phyloP scores from a whole-genome alignment of 768 basidiomycete species.

The Cubamyces lactineus region DNA sequence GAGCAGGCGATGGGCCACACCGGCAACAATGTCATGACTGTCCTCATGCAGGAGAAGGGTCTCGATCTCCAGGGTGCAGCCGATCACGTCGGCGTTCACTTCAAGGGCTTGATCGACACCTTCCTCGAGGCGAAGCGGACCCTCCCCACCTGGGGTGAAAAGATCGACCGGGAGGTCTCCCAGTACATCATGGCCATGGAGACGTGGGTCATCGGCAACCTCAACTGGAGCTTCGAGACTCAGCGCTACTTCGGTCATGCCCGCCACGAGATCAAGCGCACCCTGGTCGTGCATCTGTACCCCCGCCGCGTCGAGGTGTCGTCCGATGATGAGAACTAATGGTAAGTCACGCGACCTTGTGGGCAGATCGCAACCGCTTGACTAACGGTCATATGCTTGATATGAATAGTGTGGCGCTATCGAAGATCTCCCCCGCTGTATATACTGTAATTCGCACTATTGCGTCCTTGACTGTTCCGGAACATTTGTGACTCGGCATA shows the following conservation, averaged over 20 bases:
- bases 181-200: constrained; percentile 59
- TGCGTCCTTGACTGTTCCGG: neutral
- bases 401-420: neutral
- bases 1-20: constrained; percentile 67
- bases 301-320: constrained; percentile 23
- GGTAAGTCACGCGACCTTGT: neutral
- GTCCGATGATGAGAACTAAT: constrained; percentile 18
- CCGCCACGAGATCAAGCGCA: constrained; percentile 50
- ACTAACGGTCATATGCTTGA: neutral
- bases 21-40: constrained; percentile 71
- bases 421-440: neutral
- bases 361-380: neutral
- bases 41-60: constrained; percentile 60
- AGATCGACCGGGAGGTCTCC: constrained; percentile 50
- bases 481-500: too few relatives aligned
- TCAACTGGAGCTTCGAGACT: constrained; percentile 72
- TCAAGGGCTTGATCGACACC: constrained; percentile 50
- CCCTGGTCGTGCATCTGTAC: constrained; percentile 29
- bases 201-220: constrained; percentile 64
- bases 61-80: constrained; percentile 61
- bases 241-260: constrained; percentile 67
- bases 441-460: neutral
- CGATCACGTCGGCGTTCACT: constrained; percentile 58
- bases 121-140: constrained; percentile 50
- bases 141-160: constrained; percentile 52